phyloP scores from a whole-genome alignment of 1,139 yeast species.

The Blastobotrys persicus region DNA sequence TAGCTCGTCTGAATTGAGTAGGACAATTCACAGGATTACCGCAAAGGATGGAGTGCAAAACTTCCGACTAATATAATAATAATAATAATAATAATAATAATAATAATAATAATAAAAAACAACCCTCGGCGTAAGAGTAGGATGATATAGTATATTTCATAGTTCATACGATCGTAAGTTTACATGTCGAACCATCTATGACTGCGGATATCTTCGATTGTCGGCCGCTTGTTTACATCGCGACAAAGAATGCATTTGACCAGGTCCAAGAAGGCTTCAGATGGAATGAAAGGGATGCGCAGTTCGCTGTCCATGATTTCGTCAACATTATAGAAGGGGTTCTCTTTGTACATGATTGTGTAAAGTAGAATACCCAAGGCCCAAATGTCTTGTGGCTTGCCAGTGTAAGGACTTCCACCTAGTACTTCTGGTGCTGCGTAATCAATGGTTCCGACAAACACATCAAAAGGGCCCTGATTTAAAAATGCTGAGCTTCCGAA shows the following conservation, averaged over 20 bases:
- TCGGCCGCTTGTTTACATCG: conserved; percentile 63
- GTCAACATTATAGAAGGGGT: conserved; percentile 92
- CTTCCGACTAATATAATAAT: too few species aligned
- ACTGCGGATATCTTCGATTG: conserved; percentile 63
- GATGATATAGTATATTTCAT: background rate
- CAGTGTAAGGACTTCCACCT: conserved; percentile 82
- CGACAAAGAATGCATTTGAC: conserved; percentile 64
- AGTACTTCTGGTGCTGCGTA: conserved; percentile 97
- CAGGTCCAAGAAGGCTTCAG: conserved; percentile 53
- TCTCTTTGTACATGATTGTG: conserved; percentile 89
- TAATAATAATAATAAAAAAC: too few species aligned
- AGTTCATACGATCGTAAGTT: background rate
- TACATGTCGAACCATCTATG: conserved; percentile 59
- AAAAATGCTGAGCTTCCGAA: conserved; percentile 92
- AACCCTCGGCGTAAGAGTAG: too few species aligned
- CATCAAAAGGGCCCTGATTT: conserved; percentile 91
- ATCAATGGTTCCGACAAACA: conserved; percentile 94
- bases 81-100: too few species aligned
- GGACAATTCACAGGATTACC: too few species aligned
- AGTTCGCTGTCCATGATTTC: conserved; percentile 90
- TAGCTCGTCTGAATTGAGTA: too few species aligned
- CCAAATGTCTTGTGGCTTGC: conserved; percentile 96
- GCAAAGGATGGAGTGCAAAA: too few species aligned
- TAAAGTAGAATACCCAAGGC: conserved; percentile 87
- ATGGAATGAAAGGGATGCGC: conserved; percentile 60